phyloP scores from a whole-genome alignment of 495 filamentous ascomycete species.

The Tuber magnatum region DNA sequence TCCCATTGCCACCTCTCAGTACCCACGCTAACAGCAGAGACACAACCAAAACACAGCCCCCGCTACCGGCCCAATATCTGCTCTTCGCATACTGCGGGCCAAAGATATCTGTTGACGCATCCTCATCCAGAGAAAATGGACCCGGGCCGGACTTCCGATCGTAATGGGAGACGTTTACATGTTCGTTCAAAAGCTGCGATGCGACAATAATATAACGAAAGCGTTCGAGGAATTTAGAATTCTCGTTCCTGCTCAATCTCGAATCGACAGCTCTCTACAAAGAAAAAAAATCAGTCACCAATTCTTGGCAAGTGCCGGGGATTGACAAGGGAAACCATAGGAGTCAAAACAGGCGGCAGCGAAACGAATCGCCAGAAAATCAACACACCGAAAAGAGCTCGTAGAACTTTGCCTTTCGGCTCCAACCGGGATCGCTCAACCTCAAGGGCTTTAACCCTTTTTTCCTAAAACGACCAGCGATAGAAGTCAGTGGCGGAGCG shows the following conservation, averaged over 20 bases:
- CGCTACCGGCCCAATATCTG: slow-evolving; percentile 40
- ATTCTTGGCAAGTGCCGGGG: slow-evolving; percentile 31
- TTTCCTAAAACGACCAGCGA: slow-evolving; percentile 35
- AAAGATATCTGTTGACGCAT: slow-evolving; percentile 47
- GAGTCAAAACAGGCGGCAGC: slow-evolving; percentile 30
- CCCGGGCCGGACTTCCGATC: slow-evolving; percentile 35
- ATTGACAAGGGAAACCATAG: slow-evolving; percentile 8
- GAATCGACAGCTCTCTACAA: slow-evolving; percentile 58
- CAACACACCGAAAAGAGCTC: slow-evolving; percentile 39
- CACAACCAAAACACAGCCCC: slow-evolving; percentile 34
- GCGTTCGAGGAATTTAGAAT: slow-evolving; percentile 81
- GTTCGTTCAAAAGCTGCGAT: slow-evolving; percentile 77
- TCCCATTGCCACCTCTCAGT: slow-evolving; percentile 35
- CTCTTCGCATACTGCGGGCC: slow-evolving; percentile 37
- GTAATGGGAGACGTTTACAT: slow-evolving; percentile 47
- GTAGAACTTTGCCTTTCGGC: slow-evolving; percentile 28
- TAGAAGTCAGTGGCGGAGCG: slow-evolving; percentile 41
- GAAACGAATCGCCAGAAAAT: slow-evolving; percentile 3
- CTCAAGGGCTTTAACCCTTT: slow-evolving; percentile 28
- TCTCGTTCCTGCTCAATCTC: slow-evolving; percentile 71
- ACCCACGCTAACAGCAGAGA: slow-evolving; percentile 39
- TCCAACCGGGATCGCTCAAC: slow-evolving; percentile 32
- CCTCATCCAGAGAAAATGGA: slow-evolving; percentile 43
- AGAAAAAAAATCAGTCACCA: slow-evolving; percentile 24
- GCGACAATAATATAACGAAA: slow-evolving; percentile 94